Conservation (phyloP, 768 basidiomycete genomes). For the Phanerochaete sordida region DNA sequence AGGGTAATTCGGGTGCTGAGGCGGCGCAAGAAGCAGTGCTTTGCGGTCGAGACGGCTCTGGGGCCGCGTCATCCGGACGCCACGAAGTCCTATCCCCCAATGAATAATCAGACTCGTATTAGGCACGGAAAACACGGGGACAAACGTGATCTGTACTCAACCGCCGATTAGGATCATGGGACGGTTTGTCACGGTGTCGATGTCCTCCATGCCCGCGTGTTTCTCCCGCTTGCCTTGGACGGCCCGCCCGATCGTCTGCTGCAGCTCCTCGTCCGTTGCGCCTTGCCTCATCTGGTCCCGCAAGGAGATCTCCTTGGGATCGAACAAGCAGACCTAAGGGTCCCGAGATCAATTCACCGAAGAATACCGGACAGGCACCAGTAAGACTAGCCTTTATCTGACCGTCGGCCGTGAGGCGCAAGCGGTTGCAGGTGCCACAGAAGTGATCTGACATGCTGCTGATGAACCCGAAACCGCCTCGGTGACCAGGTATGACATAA, state of each 20-base stretch:
- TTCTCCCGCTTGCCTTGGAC: constrained; percentile 72
- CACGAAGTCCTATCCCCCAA: background rate
- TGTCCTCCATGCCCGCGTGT: constrained; percentile 81
- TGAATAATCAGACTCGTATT: background rate
- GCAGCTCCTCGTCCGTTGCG: constrained; percentile 59
- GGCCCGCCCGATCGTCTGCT: constrained; percentile 58
- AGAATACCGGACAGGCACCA: background rate
- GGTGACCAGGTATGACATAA: constrained; percentile 69
- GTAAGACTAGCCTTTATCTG: constrained; percentile 63
- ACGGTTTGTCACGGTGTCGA: constrained; percentile 71
- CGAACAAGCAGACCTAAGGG: constrained; percentile 79
- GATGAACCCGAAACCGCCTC: constrained; percentile 81
- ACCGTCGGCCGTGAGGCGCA: constrained; percentile 86
- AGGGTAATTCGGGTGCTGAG: background rate
- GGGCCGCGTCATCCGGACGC: background rate
- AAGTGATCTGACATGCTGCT: constrained; percentile 95
- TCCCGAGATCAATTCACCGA: background rate
- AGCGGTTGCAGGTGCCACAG: constrained; percentile 78
- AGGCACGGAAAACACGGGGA: background rate
- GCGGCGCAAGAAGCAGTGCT: background rate
- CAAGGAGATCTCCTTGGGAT: constrained; percentile 78
- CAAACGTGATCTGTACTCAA: constrained; percentile 47
- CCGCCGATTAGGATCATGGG: constrained; percentile 95
- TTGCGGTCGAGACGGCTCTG: background rate
- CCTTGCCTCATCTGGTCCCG: constrained; percentile 69